Evolutionary conservation across 169 alveolate species (phyloP), one percentile per base, ranked within the genome.

Genomic region (Amoebophrya sp.): DNA sequence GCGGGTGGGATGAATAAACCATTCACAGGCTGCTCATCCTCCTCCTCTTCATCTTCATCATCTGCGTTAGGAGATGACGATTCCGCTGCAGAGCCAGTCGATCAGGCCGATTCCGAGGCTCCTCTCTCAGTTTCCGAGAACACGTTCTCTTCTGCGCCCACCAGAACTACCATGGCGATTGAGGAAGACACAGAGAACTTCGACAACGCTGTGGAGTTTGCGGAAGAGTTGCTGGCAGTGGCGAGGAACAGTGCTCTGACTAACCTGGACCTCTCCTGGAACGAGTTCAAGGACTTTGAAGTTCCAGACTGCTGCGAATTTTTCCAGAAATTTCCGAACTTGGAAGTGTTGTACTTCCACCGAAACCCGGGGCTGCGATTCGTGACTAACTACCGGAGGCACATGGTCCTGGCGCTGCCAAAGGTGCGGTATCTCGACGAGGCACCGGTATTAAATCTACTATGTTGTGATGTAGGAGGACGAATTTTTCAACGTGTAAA

Each of bases 331-430:
- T 66, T 66, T 25, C 7, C 1, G 32, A 7, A 18, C 83, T 7
- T 66, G 35, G 83, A 66, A 66, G 83, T 66, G 32, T 25, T 66
- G 83, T 66, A 66, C 83, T 66, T 66, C 32, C 83, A 66, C 83
- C 29, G 83, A 2, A 66, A 66, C 18, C 83, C 83, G 1, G 83
- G 83, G 1, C 83, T 66, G 39, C 83, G 83, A 66, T 2, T 1
- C 83, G 1, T 66, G 35, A 7, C 12, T 2, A 66, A 66, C 35
- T 66, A 66, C 18, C 83, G 83, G 32, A 66, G 83, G 18, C 12
- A 25, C 12, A 66, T 66, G 83, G 39, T 66, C 83, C 32, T 66
- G 83, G 83, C 29, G 35, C 83, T 66, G 12, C 83, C 83, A 25
- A 66, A 66, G 10, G 2, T 66, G 83, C 29, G 35, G 10, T 66